phyloP scores from a whole-genome alignment of 2,329 filamentous ascomycete genomes.

The Cercospora berteroae region DNA sequence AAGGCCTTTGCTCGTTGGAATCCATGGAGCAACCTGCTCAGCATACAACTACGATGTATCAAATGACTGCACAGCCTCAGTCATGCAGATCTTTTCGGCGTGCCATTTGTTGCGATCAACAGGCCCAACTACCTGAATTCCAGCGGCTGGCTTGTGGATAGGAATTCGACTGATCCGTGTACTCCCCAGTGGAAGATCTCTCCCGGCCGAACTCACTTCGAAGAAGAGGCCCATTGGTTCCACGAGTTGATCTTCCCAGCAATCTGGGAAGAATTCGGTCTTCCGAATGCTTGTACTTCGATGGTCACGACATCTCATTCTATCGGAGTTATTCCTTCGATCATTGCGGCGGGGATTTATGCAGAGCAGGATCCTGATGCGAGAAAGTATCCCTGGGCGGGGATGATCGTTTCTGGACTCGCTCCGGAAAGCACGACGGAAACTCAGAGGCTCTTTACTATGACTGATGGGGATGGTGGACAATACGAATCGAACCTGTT shows the following conservation, averaged over 20 bases:
- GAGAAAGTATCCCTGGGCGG: not conserved
- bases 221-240: not conserved
- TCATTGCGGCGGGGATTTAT: not conserved
- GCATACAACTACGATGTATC: not conserved
- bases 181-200: not conserved
- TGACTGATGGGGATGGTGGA: not conserved
- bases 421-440: not conserved
- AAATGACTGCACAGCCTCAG: not conserved
- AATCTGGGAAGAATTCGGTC: not conserved
- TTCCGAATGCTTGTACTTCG: not conserved
- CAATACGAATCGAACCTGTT: not conserved
- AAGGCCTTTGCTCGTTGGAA: not conserved
- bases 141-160: not conserved
- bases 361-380: not conserved
- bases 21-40: not conserved
- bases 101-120: not conserved
- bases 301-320: not conserved
- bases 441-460: not conserved
- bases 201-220: not conserved
- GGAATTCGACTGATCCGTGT: not conserved
- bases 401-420: not conserved
- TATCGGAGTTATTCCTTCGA: not conserved
- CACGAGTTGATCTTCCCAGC: not conserved
- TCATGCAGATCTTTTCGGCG: not conserved
- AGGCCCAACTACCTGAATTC: not conserved